Percentiles rank a stretch among this genome's conserved stretches.
Evolutionary conservation across 73 alveolate species (phyloP).

Genomic region (Stentor coeruleus): DNA sequence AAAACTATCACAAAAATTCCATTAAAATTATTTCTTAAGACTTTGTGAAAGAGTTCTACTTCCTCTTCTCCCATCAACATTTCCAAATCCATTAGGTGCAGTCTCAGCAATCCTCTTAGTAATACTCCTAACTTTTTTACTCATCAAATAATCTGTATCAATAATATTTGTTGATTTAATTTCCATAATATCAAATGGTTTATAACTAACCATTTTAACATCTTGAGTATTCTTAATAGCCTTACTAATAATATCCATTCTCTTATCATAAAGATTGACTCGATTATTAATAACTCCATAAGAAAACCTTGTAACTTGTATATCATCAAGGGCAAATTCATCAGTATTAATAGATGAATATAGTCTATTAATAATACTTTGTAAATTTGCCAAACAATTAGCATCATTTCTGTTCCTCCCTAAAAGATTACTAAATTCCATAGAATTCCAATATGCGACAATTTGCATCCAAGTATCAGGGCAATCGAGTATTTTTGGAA

Average conservation of each 20-base stretch:
- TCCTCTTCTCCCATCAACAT: too few species aligned
- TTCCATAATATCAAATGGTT: conserved; percentile 21
- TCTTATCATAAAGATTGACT: background rate
- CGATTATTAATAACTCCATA: background rate
- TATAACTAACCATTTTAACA: background rate
- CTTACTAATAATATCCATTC: background rate
- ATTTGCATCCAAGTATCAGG: conserved; percentile 19
- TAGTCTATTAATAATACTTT: background rate
- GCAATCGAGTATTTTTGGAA: background rate
- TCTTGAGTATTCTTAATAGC: background rate
- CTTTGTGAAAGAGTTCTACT: too few species aligned
- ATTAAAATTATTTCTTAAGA: too few species aligned
- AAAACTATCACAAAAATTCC: too few species aligned
- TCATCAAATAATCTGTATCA: background rate
- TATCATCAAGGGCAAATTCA: conserved; percentile 7
- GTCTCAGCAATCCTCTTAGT: background rate
- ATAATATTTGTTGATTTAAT: background rate
- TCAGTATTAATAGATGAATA: background rate
- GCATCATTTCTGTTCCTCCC: background rate
- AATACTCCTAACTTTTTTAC: conserved; percentile 12
- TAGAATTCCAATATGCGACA: background rate
- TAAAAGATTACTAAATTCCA: background rate
- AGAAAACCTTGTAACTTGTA: conserved; percentile 10
- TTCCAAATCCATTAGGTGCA: background rate
- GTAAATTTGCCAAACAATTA: background rate